These are phyloP conservation scores for Boechera stricta DNA, from an alignment of 345 rosid genomes.

Conservation along the genomic window DNA sequence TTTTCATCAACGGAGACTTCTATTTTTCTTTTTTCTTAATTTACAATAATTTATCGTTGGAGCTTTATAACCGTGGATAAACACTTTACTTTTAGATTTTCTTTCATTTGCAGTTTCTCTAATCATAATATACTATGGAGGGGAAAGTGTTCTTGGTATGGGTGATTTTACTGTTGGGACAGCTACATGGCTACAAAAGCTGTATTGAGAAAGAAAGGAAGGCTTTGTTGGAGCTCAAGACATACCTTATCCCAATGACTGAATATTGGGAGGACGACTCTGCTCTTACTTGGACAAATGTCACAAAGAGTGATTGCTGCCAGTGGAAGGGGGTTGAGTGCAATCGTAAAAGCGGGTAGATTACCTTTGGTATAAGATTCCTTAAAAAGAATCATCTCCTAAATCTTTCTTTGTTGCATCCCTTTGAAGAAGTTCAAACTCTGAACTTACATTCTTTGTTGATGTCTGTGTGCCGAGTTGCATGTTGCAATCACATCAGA, in stretches of 20 bases:
- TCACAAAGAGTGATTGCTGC: slow-evolving; percentile 3
- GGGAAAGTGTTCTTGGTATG: background rate
- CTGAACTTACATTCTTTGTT: background rate
- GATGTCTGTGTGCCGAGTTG: too few relatives aligned
- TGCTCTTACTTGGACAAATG: slow-evolving; percentile 12
- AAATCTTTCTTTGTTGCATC: slow-evolving; percentile 16
- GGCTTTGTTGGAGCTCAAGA: slow-evolving; percentile 16
- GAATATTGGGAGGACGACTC: background rate
- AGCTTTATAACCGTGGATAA: too few relatives aligned
- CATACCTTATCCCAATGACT: background rate
- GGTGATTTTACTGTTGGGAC: background rate
- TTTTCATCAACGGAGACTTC: too few relatives aligned
- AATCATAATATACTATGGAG: too few relatives aligned
- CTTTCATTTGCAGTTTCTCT: too few relatives aligned
- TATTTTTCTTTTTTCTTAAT: too few relatives aligned
- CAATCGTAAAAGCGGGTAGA: background rate
- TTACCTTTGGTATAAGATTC: background rate
- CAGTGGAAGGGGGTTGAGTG: background rate
- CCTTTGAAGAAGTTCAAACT: slow-evolving; percentile 12
- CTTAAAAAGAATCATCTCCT: background rate
- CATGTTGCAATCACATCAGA: too few relatives aligned
- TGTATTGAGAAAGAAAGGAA: background rate
- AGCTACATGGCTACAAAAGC: background rate
- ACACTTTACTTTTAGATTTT: too few relatives aligned
- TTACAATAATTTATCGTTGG: too few relatives aligned